Evolutionary conservation across 108 stramenopile genomes (phyloP).

Genomic region (Licmophora abbreviata): DNA sequence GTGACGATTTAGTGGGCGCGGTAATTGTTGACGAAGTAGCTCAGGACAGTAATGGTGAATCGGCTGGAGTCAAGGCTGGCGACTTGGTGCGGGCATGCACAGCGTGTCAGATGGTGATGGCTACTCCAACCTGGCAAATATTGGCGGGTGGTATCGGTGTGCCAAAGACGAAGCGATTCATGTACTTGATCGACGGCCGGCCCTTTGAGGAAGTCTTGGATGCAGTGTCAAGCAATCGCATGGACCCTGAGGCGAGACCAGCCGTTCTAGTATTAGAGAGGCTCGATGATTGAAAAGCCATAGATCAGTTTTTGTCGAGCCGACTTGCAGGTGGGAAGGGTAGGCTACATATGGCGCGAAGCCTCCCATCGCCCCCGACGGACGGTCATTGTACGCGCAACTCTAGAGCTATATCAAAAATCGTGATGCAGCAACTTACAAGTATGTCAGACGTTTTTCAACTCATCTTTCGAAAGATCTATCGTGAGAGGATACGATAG

Average conservation of each 20-base stretch:
- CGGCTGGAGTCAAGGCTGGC: conserved; percentile 46
- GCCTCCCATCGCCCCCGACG: no score
- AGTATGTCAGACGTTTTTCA: no score
- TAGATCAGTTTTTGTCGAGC: no score
- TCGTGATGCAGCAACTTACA: no score
- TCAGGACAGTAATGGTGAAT: conserved; percentile 35
- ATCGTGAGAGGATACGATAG: no score
- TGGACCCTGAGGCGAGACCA: conserved; percentile 58
- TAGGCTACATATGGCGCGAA: no score
- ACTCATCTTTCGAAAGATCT: no score
- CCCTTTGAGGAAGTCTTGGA: conserved; percentile 72
- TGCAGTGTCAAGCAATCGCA: conserved; percentile 59
- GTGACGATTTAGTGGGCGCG: conserved; percentile 21
- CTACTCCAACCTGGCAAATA: conserved; percentile 69
- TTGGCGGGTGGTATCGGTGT: conserved; percentile 72
- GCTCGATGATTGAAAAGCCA: not conserved
- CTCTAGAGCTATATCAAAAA: no score
- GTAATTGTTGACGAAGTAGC: conserved; percentile 54
- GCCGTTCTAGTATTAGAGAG: conserved; percentile 68
- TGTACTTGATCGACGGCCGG: conserved; percentile 50
- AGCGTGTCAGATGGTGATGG: conserved; percentile 62
- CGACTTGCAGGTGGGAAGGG: no score
- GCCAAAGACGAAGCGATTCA: conserved; percentile 67
- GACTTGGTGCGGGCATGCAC: conserved; percentile 68
- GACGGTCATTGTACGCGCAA: no score